Conservation (phyloP, 257 asterid genomes). For the Penstemon eatonii region DNA sequence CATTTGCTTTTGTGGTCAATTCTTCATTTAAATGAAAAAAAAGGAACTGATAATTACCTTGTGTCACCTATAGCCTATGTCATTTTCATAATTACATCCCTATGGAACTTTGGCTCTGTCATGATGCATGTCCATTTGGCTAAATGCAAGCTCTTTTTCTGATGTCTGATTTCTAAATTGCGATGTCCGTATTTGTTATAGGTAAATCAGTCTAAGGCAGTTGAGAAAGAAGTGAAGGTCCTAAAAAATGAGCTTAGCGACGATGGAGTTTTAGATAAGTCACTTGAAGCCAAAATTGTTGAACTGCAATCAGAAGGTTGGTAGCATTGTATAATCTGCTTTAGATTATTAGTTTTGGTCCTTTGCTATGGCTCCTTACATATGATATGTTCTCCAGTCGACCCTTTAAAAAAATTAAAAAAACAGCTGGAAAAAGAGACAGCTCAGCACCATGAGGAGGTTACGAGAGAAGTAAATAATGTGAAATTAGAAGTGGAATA, state of each 20-base stretch:
- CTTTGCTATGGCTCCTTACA: conserved; percentile 17
- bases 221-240: conserved; percentile 74
- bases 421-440: conserved; percentile 65
- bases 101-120: conserved; percentile 20
- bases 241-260: conserved; percentile 69
- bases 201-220: conserved; percentile 70
- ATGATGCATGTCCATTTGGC: conserved; percentile 11
- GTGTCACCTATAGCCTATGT: neutral
- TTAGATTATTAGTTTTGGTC: conserved; percentile 20
- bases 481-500: conserved; percentile 65
- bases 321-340: conserved; percentile 1
- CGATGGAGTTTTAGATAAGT: conserved; percentile 58
- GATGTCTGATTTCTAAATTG: conserved; percentile 6
- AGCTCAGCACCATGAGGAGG: conserved; percentile 45
- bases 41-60: neutral
- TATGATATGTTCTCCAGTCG: conserved; percentile 43
- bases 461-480: conserved; percentile 53
- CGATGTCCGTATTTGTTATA: conserved; percentile 22
- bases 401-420: conserved; percentile 55
- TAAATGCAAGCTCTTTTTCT: conserved; percentile 9
- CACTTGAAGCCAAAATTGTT: conserved; percentile 65
- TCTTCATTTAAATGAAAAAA: neutral
- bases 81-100: neutral
- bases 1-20: conserved; percentile 16
- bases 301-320: conserved; percentile 73